phyloP scores from a whole-genome alignment of 768 basidiomycete genomes.

The Boletus reticulatus region DNA sequence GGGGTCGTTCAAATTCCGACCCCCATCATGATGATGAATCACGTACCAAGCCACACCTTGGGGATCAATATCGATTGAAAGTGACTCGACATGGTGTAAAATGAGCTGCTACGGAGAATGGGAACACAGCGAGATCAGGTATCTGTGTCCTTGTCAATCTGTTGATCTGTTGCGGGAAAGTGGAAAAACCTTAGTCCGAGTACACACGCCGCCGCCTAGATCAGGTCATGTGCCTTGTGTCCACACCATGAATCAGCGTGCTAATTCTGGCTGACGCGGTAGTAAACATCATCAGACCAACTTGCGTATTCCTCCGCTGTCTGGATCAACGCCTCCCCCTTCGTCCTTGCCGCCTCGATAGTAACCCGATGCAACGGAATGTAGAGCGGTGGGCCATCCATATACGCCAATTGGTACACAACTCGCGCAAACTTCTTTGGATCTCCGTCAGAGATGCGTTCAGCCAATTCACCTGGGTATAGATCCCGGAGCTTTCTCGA shows the following conservation, averaged over 20 bases:
- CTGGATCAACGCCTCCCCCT: slow-evolving; percentile 20
- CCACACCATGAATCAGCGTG: background rate
- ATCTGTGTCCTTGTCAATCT: background rate
- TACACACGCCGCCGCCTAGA: background rate
- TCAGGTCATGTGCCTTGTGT: background rate
- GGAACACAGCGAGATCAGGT: background rate
- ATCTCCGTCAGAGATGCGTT: slow-evolving; percentile 14
- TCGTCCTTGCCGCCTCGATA: slow-evolving; percentile 20
- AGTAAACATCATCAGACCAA: slow-evolving; percentile 30
- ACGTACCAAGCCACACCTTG: slow-evolving; percentile 27
- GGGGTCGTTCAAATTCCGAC: background rate
- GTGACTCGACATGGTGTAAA: background rate
- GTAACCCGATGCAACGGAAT: slow-evolving; percentile 24
- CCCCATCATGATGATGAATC: background rate
- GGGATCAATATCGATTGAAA: background rate
- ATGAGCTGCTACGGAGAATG: background rate
- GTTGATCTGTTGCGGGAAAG: too few relatives aligned
- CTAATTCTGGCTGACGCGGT: slow-evolving; percentile 6
- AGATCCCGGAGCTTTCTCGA: slow-evolving; percentile 12
- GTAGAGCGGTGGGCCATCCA: slow-evolving; percentile 26
- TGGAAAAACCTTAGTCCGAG: too few relatives aligned
- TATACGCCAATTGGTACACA: slow-evolving; percentile 16
- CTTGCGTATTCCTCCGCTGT: slow-evolving; percentile 25
- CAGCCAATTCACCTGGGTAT: slow-evolving; percentile 8
- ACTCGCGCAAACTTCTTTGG: slow-evolving; percentile 22